Evolutionary conservation across 306 rosid species (phyloP).

Genomic region (Cercis canadensis): DNA sequence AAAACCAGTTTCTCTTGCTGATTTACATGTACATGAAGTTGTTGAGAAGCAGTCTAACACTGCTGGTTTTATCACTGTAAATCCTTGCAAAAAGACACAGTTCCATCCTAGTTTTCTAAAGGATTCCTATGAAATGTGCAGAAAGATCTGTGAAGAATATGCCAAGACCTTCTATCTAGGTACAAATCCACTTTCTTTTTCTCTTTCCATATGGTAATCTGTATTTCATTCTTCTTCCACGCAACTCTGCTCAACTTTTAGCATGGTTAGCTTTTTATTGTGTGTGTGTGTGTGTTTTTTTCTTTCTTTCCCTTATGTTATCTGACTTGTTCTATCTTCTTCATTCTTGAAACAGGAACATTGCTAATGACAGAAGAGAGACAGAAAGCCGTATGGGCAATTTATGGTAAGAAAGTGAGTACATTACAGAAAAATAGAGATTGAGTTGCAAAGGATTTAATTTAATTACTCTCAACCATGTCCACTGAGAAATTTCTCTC

Average conservation of each 20-base stretch:
- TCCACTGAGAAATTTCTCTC: too few species aligned
- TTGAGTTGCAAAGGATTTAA: too few species aligned
- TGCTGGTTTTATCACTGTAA: constrained; percentile 5
- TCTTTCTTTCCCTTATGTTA: too few species aligned
- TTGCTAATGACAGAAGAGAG: too few species aligned
- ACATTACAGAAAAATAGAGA: neutral
- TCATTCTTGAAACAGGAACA: constrained; percentile 47
- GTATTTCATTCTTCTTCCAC: neutral
- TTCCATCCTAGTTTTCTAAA: constrained; percentile 65
- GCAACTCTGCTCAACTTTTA: neutral
- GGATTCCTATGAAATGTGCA: constrained; percentile 75
- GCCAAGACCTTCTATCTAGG: constrained; percentile 93
- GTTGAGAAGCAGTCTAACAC: constrained; percentile 65
- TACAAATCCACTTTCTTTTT: constrained; percentile 11
- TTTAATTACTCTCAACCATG: too few species aligned
- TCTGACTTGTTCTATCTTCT: neutral
- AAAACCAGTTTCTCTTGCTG: constrained; percentile 60
- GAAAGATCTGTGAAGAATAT: constrained; percentile 79
- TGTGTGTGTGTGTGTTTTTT: neutral
- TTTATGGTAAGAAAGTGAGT: constrained; percentile 48
- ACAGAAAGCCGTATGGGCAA: too few species aligned
- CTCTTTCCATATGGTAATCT: neutral
- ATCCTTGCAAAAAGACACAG: constrained; percentile 15
- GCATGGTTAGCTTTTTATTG: neutral
- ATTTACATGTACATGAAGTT: constrained; percentile 63